Percentiles rank a stretch among this genome's conserved stretches.
These are phyloP conservation scores for Fusarium sacchari DNA, from an alignment of 2,329 filamentous ascomycete species.

Conservation along the genomic window DNA sequence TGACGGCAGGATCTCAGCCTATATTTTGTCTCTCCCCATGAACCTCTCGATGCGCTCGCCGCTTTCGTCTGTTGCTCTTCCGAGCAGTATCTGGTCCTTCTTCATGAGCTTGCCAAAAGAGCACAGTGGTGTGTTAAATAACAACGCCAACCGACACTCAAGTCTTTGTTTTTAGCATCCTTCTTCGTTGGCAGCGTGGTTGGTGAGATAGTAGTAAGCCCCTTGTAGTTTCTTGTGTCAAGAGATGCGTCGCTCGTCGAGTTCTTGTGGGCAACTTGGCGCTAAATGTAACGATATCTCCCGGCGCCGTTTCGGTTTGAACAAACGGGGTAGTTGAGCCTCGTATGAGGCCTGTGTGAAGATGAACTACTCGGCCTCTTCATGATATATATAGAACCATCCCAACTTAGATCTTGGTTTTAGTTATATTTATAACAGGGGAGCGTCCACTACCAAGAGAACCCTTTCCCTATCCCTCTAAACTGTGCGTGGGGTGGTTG, in stretches of 20 bases:
- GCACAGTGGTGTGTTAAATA: neutral
- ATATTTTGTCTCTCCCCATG: neutral
- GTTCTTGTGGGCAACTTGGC: too few relatives aligned
- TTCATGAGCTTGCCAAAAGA: neutral
- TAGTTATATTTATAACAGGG: neutral
- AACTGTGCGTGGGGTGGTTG: neutral
- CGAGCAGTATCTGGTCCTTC: neutral
- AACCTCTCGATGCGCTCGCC: neutral
- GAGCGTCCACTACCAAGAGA: neutral
- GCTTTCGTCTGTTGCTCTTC: neutral
- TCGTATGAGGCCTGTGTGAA: neutral
- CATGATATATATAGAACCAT: neutral
- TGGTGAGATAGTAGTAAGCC: neutral
- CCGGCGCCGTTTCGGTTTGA: neutral
- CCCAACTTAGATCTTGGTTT: neutral
- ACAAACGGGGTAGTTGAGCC: accelerated
- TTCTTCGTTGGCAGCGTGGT: neutral
- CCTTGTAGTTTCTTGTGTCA: too few relatives aligned
- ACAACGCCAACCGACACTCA: neutral
- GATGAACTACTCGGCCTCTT: neutral
- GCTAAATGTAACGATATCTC: too few relatives aligned
- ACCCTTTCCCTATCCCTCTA: too few relatives aligned
- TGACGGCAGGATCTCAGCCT: neutral
- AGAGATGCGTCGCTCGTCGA: too few relatives aligned
- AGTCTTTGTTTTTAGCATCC: neutral